Conservation (phyloP, 2,329 filamentous ascomycete species). For the Ophiostoma populinum region DNA sequence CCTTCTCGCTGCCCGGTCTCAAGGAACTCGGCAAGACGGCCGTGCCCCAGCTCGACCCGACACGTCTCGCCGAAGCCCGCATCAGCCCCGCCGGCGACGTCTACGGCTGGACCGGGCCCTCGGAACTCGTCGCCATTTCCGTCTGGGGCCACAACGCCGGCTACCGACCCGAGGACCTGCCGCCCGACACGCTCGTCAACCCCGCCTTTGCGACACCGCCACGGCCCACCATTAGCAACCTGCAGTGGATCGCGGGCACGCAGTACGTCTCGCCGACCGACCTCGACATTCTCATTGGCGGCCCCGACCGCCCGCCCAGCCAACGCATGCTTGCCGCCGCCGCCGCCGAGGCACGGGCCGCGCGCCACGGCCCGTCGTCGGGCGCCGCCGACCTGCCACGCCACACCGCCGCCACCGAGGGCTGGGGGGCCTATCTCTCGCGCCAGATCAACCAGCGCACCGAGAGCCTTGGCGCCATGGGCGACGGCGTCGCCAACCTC, state of each 20-base stretch:
- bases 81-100: slow-evolving; percentile 69
- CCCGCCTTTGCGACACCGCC: slow-evolving; percentile 55
- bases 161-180: slow-evolving; percentile 32
- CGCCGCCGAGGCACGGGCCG: slow-evolving; percentile 52
- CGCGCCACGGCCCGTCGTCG: slow-evolving; percentile 21
- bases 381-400: slow-evolving; percentile 12
- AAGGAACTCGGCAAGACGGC: slow-evolving; percentile 62
- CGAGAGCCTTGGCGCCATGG: slow-evolving; percentile 67
- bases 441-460: slow-evolving; percentile 81
- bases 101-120: slow-evolving; percentile 75
- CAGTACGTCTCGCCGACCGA: slow-evolving; percentile 78
- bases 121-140: slow-evolving; percentile 67
- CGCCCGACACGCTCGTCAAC: slow-evolving; percentile 65
- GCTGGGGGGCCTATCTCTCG: slow-evolving; percentile 65
- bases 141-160: slow-evolving; percentile 56
- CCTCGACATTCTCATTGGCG: slow-evolving; percentile 79
- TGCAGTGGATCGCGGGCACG: slow-evolving; percentile 94
- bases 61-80: slow-evolving; percentile 49
- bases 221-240: slow-evolving; percentile 80
- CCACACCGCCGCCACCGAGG: slow-evolving; percentile 30
- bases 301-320: slow-evolving; percentile 70
- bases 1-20: slow-evolving; percentile 72
- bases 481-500: slow-evolving; percentile 69
- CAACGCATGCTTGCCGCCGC: slow-evolving; percentile 76
- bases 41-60: slow-evolving; percentile 55